Evolutionary conservation across 1,284 basidiomycete species (phyloP).

Genomic region (Naganishia cerealis): DNA sequence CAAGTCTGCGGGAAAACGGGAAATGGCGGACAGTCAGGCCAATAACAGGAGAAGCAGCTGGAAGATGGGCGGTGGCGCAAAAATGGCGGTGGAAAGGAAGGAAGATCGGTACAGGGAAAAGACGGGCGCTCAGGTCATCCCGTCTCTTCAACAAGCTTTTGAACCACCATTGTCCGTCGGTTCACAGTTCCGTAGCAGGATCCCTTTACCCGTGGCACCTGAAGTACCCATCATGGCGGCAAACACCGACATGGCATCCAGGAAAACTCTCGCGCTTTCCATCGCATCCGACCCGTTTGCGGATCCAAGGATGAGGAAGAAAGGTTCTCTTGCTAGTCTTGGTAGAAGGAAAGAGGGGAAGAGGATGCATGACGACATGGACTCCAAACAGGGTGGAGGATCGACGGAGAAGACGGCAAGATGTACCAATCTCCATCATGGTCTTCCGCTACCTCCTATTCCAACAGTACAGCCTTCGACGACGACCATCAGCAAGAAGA

Average conservation of each 20-base stretch:
- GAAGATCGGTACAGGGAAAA: background rate
- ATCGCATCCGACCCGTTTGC: background rate
- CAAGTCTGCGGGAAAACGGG: background rate
- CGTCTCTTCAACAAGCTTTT: background rate
- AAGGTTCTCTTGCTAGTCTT: background rate
- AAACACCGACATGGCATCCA: background rate
- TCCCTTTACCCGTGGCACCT: background rate
- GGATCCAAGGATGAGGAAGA: background rate
- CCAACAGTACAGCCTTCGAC: background rate
- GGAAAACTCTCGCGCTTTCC: background rate
- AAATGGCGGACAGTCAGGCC: background rate
- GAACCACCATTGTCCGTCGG: background rate
- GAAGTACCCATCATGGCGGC: background rate
- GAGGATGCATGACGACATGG: too few relatives aligned
- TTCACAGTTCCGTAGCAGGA: background rate
- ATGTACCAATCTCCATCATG: background rate
- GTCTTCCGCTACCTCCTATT: background rate
- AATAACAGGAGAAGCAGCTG: background rate
- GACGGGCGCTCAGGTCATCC: background rate
- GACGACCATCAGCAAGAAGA: slow-evolving; percentile 17
- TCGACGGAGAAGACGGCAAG: too few relatives aligned
- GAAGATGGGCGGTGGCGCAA: background rate
- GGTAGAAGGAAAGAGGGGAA: background rate
- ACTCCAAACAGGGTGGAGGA: too few relatives aligned
- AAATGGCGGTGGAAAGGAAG: background rate